A percentile compares a stretch with the other conserved stretches of the same genome.
phyloP scores from a whole-genome alignment of 23 red algal species.

The Gracilaria caudata region DNA sequence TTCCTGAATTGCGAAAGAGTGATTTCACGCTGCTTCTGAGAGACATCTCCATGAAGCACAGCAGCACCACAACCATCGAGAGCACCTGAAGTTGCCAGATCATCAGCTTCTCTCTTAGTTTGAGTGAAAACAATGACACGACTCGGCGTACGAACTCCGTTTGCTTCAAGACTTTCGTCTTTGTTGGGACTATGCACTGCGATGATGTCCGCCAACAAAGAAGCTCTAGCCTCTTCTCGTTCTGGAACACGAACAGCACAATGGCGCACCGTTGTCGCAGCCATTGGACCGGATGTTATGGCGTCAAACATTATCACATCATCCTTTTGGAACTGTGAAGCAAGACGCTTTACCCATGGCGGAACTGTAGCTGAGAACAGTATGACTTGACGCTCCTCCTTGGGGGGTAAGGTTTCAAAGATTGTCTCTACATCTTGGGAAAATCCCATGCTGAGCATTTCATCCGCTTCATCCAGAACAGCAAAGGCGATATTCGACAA shows the following conservation, averaged over 20 bases:
- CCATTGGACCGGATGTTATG: constrained; percentile 74
- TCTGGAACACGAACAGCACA: constrained; percentile 86
- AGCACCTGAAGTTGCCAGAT: constrained; percentile 73
- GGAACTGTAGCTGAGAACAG: constrained; percentile 98
- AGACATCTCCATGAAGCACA: constrained; percentile 96
- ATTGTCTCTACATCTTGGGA: constrained; percentile 95
- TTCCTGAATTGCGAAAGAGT: constrained; percentile 89
- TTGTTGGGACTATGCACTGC: constrained; percentile 46
- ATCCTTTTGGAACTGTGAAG: constrained; percentile 81
- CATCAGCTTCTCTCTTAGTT: constrained; percentile 97
- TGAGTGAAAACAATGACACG: constrained; percentile 96
- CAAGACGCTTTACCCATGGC: constrained; percentile 91
- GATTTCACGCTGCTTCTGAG: constrained; percentile 89
- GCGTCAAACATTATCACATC: constrained; percentile 80
- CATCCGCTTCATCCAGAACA: constrained; percentile 98
- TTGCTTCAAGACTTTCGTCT: constrained; percentile 1
- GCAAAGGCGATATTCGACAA: constrained; percentile 76
- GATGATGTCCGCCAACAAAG: constrained; percentile 85
- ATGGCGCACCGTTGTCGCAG: constrained; percentile 90
- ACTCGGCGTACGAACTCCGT: constrained; percentile 25
- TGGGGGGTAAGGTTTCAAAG: constrained; percentile 61
- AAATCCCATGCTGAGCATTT: constrained; percentile 99
- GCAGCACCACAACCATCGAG: constrained; percentile 87
- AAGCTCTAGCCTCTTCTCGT: constrained; percentile 67
- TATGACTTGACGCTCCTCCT: constrained; percentile 80